phyloP scores from a whole-genome alignment of 495 filamentous ascomycete species.

The Margaritispora aquatica region DNA sequence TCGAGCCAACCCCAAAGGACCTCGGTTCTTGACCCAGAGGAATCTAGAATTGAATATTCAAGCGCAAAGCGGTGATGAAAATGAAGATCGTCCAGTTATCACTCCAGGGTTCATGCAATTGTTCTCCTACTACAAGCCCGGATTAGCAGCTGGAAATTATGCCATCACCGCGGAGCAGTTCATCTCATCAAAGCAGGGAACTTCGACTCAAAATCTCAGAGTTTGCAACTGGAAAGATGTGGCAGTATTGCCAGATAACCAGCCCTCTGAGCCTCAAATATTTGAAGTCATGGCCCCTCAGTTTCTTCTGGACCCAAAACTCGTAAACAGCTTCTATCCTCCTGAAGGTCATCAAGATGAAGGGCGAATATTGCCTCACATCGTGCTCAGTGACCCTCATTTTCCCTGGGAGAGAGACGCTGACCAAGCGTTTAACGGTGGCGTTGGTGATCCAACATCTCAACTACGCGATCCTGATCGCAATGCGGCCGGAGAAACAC shows the following conservation, averaged over 20 bases:
- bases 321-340: constrained; percentile 36
- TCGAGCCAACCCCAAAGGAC: too few species aligned
- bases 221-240: background rate
- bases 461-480: background rate
- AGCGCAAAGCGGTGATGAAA: too few species aligned
- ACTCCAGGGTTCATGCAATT: too few species aligned
- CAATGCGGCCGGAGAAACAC: background rate
- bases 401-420: constrained; percentile 40
- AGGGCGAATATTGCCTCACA: constrained; percentile 36
- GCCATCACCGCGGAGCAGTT: constrained; percentile 12
- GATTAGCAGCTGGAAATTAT: constrained; percentile 24
- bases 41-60: too few species aligned
- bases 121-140: constrained; percentile 28
- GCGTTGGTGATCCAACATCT: background rate
- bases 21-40: too few species aligned
- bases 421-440: constrained; percentile 17
- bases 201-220: background rate
- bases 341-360: constrained; percentile 32
- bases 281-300: constrained; percentile 33
- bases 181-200: background rate
- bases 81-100: too few species aligned
- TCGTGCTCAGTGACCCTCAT: constrained; percentile 42
- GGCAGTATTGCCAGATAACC: too few species aligned
- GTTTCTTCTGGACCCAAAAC: constrained; percentile 24
- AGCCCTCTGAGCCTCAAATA: background rate